Conservation (phyloP, 768 basidiomycete genomes). For the Amanita pallidorosea region DNA sequence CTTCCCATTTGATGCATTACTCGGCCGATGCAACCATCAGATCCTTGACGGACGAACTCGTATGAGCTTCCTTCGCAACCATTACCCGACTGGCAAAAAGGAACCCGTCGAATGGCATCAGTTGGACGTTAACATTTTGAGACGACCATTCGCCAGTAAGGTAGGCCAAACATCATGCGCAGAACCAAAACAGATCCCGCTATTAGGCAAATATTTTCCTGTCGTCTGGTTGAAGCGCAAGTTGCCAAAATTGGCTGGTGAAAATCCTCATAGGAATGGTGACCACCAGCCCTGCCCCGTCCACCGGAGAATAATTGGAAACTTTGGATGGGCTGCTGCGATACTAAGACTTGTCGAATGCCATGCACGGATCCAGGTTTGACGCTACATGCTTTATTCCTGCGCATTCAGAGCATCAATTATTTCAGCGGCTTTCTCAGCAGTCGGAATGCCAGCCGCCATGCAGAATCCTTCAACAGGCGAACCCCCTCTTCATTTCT, state of each 20-base stretch:
- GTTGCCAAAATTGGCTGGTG: slow-evolving; percentile 91
- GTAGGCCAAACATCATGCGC: slow-evolving; percentile 97
- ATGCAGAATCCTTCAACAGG: slow-evolving; percentile 99
- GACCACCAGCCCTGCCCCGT: slow-evolving; percentile 98
- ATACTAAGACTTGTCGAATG: slow-evolving; percentile 96
- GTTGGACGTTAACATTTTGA: slow-evolving; percentile 69
- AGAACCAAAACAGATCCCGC: slow-evolving; percentile 91
- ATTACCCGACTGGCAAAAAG: slow-evolving; percentile 95
- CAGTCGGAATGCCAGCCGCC: slow-evolving; percentile 92
- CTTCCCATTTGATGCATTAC: slow-evolving; percentile 86
- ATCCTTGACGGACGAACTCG: slow-evolving; percentile 89
- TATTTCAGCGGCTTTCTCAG: slow-evolving; percentile 96
- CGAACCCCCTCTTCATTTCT: slow-evolving; percentile 84
- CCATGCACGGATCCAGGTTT: slow-evolving; percentile 98
- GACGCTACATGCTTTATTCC: slow-evolving; percentile 94
- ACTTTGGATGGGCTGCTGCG: slow-evolving; percentile 86
- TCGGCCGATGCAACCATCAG: slow-evolving; percentile 88
- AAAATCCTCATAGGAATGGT: slow-evolving; percentile 98
- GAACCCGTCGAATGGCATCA: slow-evolving; percentile 98
- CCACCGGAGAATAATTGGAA: slow-evolving; percentile 98
- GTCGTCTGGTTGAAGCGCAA: slow-evolving; percentile 82
- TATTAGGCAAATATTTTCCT: slow-evolving; percentile 81
- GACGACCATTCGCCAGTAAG: slow-evolving; percentile 93
- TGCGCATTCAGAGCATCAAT: slow-evolving; percentile 70
- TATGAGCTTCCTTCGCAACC: slow-evolving; percentile 98